phyloP scores from a whole-genome alignment of 306 rosid species.

The Dalbergia oliveri region DNA sequence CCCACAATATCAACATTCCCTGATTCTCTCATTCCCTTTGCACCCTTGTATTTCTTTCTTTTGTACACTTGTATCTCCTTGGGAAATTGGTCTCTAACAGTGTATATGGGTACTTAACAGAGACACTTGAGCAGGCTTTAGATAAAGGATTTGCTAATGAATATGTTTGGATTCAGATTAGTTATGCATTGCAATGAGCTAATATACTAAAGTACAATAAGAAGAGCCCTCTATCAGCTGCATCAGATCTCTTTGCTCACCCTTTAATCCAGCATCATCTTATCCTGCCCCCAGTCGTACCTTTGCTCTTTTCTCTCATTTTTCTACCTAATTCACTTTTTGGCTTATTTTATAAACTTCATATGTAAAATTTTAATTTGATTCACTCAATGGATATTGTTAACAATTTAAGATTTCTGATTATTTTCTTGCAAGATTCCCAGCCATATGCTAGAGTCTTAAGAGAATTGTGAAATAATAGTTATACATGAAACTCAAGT shows the following conservation, averaged over 20 bases:
- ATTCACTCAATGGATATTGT: background rate
- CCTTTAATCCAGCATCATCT: background rate
- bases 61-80: too few relatives aligned
- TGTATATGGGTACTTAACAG: background rate
- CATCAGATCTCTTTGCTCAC: background rate
- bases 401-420: background rate
- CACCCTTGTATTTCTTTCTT: too few relatives aligned
- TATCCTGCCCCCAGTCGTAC: background rate
- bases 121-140: background rate
- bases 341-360: background rate
- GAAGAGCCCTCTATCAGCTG: background rate
- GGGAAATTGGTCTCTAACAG: too few relatives aligned
- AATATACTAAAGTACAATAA: background rate
- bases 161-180: background rate
- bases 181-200: background rate
- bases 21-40: too few relatives aligned
- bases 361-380: background rate
- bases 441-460: too few relatives aligned
- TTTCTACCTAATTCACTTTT: background rate
- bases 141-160: background rate
- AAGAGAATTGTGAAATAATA: too few relatives aligned
- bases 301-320: background rate
- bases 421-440: constrained; percentile 7
- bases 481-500: background rate
- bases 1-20: too few relatives aligned